phyloP scores from a whole-genome alignment of 306 rosid species.

The Sophora flavescens region DNA sequence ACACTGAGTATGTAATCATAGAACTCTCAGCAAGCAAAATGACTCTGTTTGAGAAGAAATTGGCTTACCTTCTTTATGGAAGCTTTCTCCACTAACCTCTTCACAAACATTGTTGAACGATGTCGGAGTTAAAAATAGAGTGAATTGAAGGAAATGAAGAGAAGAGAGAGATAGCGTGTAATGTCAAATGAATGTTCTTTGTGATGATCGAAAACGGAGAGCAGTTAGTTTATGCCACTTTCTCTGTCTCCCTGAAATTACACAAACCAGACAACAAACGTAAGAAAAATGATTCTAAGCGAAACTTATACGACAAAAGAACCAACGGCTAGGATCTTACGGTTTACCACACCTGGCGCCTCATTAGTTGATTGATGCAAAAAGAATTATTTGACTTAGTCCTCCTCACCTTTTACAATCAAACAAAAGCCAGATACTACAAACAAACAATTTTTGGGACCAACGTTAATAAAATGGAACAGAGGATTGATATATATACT shows the following conservation, averaged over 20 bases:
- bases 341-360: conserved; percentile 53
- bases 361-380: conserved; percentile 12
- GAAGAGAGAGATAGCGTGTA: not conserved
- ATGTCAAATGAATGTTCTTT: conserved; percentile 50
- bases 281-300: not conserved
- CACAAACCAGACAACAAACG: not conserved
- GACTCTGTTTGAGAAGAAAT: not conserved
- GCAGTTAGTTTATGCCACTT: conserved; percentile 58
- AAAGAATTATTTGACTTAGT: conserved; percentile 40
- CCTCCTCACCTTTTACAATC: not conserved
- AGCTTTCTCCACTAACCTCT: conserved; percentile 88
- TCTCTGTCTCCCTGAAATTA: not conserved
- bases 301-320: conserved; percentile 45
- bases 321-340: conserved; percentile 41
- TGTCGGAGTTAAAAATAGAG: conserved; percentile 26
- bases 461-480: not conserved
- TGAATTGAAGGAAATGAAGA: not conserved
- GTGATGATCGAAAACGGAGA: conserved; percentile 60
- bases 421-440: conserved; percentile 13
- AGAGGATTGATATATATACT: too few relatives aligned
- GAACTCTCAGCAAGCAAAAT: not conserved
- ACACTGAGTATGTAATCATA: not conserved
- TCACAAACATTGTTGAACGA: conserved; percentile 70
- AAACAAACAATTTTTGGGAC: conserved; percentile 17
- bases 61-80: conserved; percentile 69